These are phyloP conservation scores for Saccharomycopsis sp. DNA, from an alignment of 805 yeast genomes.

Conservation along the genomic window DNA sequence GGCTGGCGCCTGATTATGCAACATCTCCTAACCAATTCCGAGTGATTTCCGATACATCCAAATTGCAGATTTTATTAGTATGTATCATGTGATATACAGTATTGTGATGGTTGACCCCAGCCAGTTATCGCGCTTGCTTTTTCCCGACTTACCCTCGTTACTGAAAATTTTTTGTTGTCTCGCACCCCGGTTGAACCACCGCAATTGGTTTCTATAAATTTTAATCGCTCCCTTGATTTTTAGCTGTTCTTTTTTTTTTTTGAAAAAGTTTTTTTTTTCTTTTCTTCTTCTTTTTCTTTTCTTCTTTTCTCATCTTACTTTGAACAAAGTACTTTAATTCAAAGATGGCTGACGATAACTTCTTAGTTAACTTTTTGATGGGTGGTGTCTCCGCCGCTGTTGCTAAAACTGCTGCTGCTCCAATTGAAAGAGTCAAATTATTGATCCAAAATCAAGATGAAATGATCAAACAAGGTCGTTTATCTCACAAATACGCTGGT, in stretches of 20 bases:
- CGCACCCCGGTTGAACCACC: too few species aligned
- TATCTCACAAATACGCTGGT: constrained; percentile 81
- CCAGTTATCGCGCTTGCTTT: not conserved
- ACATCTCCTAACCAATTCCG: too few species aligned
- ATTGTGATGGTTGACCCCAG: not conserved
- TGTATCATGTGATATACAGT: too few species aligned
- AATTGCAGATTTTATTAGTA: too few species aligned
- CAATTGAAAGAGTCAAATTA: constrained; percentile 94
- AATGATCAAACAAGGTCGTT: constrained; percentile 96
- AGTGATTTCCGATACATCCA: too few species aligned
- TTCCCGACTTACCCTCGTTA: too few species aligned
- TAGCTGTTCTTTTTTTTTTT: not conserved
- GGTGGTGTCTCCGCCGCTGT: constrained; percentile 99
- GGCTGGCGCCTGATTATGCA: too few species aligned
- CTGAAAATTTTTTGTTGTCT: too few species aligned
- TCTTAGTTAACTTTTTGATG: constrained; percentile 74
- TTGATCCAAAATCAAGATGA: constrained; percentile 97
- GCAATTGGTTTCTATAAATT: not conserved
- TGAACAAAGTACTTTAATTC: not conserved
- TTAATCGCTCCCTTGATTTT: not conserved
- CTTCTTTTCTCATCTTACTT: not conserved
- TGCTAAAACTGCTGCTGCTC: constrained; percentile 96
- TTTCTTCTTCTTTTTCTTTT: not conserved
- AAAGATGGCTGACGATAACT: constrained; percentile 34
- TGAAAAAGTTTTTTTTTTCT: constrained; percentile 1